Evolutionary conservation across 225 moss, liverwort and hornwort genomes (phyloP).

Genomic region (Climacium dendroides): DNA sequence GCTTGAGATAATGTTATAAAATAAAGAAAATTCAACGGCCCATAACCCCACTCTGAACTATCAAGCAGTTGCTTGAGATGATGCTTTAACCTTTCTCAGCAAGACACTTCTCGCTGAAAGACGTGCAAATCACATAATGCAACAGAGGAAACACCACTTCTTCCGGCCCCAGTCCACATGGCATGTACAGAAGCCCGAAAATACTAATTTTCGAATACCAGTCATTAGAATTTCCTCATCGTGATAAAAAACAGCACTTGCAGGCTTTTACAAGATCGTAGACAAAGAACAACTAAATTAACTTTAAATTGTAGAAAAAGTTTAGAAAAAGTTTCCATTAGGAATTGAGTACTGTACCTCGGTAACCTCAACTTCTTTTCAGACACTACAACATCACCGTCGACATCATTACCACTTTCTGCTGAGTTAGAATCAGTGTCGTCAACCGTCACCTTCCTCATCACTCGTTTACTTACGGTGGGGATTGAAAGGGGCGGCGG

Average conservation of each 20-base stretch:
- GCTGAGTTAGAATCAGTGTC: background rate
- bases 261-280: background rate
- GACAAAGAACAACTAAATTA: background rate
- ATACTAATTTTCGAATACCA: background rate
- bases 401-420: background rate
- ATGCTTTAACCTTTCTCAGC: background rate
- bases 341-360: background rate
- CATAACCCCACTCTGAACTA: background rate
- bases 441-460: background rate
- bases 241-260: background rate
- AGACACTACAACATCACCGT: background rate
- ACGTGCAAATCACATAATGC: background rate
- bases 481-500: constrained; percentile 8
- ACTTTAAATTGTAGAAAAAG: background rate
- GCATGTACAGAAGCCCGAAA: background rate
- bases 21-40: background rate
- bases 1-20: background rate
- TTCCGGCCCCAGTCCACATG: background rate
- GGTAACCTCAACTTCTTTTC: background rate
- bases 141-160: background rate
- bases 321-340: background rate
- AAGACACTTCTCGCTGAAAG: background rate
- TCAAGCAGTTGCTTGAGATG: background rate
- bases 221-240: background rate
- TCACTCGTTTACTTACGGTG: constrained; percentile 1